These are phyloP conservation scores for Pythium periplocum DNA, from an alignment of 352 stramenopile genomes.

Conservation along the genomic window DNA sequence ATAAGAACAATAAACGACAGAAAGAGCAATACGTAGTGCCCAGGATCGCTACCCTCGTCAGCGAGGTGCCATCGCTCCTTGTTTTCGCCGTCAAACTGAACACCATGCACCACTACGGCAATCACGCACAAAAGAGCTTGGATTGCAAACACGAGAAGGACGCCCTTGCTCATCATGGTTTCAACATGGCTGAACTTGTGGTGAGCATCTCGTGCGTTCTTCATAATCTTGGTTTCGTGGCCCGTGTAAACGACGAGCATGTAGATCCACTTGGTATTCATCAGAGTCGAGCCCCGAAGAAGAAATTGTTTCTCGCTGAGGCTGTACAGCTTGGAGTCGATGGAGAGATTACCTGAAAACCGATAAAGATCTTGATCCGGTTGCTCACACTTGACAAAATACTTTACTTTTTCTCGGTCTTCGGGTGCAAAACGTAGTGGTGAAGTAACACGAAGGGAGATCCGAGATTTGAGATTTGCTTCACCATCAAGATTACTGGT, in stretches of 20 bases:
- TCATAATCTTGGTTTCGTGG: conserved; percentile 90
- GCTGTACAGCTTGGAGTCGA: conserved; percentile 51
- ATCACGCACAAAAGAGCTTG: conserved; percentile 65
- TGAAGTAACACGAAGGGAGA: conserved; percentile 34
- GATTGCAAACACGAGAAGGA: conserved; percentile 74
- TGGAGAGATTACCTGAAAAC: conserved; percentile 65
- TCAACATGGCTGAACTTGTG: conserved; percentile 86
- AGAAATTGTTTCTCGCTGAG: conserved; percentile 79
- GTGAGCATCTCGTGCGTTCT: conserved; percentile 74
- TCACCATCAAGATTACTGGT: conserved; percentile 82
- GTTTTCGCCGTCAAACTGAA: conserved; percentile 12
- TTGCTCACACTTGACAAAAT: conserved; percentile 74
- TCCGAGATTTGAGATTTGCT: conserved; percentile 67
- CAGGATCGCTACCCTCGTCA: background rate
- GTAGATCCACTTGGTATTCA: conserved; percentile 76
- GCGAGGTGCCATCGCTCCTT: conserved; percentile 13
- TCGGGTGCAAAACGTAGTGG: conserved; percentile 22
- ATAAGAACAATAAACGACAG: conserved; percentile 89
- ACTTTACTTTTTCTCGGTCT: conserved; percentile 37
- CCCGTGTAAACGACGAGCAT: conserved; percentile 77
- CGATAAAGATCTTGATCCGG: conserved; percentile 75
- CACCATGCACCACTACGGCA: conserved; percentile 32
- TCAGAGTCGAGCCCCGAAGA: conserved; percentile 60
- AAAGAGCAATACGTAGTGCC: conserved; percentile 58
- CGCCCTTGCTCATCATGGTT: conserved; percentile 60